Conservation (phyloP, 169 alveolate species). For the Toxoplasma gondii region DNA sequence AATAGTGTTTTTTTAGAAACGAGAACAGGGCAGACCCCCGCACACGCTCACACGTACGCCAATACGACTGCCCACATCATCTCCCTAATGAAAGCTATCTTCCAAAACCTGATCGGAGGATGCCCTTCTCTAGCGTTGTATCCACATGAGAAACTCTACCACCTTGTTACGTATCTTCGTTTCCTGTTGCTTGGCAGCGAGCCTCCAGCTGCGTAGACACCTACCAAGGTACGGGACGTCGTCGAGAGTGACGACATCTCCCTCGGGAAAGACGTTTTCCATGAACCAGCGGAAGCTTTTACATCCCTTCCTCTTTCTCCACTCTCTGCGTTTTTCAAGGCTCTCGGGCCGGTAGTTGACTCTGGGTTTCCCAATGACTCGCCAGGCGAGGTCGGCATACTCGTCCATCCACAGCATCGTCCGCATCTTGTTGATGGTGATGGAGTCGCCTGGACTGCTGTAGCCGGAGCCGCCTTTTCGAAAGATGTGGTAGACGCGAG, state of each 20-base stretch:
- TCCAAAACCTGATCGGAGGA: too few species aligned
- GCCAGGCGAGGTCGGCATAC: constrained; percentile 69
- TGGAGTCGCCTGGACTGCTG: constrained; percentile 70
- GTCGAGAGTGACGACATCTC: constrained; percentile 70
- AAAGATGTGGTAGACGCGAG: constrained; percentile 77
- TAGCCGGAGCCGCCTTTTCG: constrained; percentile 78
- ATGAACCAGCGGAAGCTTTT: constrained; percentile 75
- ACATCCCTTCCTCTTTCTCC: constrained; percentile 29
- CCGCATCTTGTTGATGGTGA: constrained; percentile 69
- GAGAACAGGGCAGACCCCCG: too few species aligned
- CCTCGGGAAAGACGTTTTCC: constrained; percentile 75
- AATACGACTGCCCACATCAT: too few species aligned
- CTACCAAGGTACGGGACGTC: constrained; percentile 78
- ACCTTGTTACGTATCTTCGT: too few species aligned
- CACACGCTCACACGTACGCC: too few species aligned
- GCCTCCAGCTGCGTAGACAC: background rate
- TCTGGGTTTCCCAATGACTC: constrained; percentile 42
- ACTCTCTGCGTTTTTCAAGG: constrained; percentile 19
- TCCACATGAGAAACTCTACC: too few species aligned
- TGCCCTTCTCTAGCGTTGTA: too few species aligned
- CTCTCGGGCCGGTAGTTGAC: constrained; percentile 47
- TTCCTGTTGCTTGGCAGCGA: too few species aligned
- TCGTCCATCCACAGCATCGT: constrained; percentile 78
- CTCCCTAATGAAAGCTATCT: too few species aligned
- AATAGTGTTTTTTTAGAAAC: too few species aligned